Evolutionary conservation across 2,329 filamentous ascomycete species (phyloP).

Genomic region (Pestalotiopsis sp.): DNA sequence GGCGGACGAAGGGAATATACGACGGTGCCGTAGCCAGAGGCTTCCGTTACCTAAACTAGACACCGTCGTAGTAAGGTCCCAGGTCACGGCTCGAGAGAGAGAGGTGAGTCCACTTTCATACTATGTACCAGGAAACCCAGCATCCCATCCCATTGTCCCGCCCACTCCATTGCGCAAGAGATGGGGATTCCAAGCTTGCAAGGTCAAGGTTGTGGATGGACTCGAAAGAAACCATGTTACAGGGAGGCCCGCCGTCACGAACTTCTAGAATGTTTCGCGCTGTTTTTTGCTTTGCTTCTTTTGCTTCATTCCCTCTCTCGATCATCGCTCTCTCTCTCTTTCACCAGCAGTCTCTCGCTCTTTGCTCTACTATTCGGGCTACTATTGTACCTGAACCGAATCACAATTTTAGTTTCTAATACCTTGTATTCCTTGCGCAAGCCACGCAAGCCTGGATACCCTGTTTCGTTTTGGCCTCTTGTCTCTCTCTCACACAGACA

Average conservation of each 20-base stretch:
- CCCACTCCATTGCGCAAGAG: not conserved
- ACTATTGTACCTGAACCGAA: too few relatives aligned
- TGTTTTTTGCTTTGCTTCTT: not conserved
- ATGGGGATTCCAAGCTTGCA: not conserved
- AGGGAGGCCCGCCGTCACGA: constrained; percentile 1
- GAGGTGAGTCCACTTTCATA: not conserved
- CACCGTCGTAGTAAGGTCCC: not conserved
- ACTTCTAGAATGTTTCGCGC: constrained; percentile 10
- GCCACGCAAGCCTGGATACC: not conserved
- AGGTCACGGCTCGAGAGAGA: not conserved
- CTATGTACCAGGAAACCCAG: not conserved
- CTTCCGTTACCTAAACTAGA: not conserved
- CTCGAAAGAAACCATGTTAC: not conserved
- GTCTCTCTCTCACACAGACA: not conserved
- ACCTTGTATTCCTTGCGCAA: not conserved
- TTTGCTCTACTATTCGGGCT: not conserved
- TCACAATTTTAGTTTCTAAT: not conserved
- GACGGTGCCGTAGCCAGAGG: not conserved
- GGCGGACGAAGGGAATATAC: not conserved
- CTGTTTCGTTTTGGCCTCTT: not conserved
- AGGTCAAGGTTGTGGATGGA: not conserved
- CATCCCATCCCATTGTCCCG: not conserved
- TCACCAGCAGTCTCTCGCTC: not conserved
- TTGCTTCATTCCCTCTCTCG: not conserved
- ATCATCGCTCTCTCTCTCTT: not conserved